Conservation (phyloP, 192 early-diverging fungal species). For the Helicostylum pulchrum region DNA sequence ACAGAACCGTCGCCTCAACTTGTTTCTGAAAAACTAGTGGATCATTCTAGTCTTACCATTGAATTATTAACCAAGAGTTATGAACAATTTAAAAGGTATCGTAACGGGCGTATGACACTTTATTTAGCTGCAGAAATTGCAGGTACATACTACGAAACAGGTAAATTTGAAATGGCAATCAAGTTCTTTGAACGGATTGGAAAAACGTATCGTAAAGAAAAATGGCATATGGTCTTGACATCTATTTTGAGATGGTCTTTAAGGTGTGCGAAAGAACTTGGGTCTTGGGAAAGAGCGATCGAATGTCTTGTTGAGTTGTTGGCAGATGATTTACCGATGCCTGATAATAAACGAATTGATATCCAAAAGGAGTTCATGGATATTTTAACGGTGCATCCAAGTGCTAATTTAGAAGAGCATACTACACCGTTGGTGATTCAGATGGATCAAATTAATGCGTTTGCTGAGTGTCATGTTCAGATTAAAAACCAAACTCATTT, state of each 20-base stretch:
- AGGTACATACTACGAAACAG: constrained; percentile 68
- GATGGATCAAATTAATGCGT: constrained; percentile 68
- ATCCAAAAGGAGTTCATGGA: constrained; percentile 42
- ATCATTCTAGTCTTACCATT: constrained; percentile 69
- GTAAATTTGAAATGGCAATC: constrained; percentile 83
- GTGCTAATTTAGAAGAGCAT: constrained; percentile 25
- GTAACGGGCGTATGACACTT: constrained; percentile 73
- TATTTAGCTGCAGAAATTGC: constrained; percentile 88
- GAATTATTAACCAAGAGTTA: constrained; percentile 90
- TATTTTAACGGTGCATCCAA: constrained; percentile 25
- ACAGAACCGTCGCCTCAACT: constrained; percentile 8
- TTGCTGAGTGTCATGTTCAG: constrained; percentile 51
- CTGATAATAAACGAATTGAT: constrained; percentile 24
- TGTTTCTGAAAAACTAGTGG: constrained; percentile 50
- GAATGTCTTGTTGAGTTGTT: constrained; percentile 74
- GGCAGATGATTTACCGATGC: constrained; percentile 36
- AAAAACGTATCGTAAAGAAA: constrained; percentile 87
- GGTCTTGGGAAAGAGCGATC: constrained; percentile 54
- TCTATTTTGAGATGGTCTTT: constrained; percentile 64
- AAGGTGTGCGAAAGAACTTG: constrained; percentile 68
- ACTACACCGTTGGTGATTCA: constrained; percentile 27
- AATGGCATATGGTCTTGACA: constrained; percentile 68
- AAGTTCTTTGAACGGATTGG: constrained; percentile 86
- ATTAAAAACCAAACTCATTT: constrained; percentile 45
- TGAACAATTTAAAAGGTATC: constrained; percentile 78